Evolutionary conservation across 169 alveolate species (phyloP), one percentile per base, ranked within the genome.

Genomic region (Plasmodium gaboni): DNA sequence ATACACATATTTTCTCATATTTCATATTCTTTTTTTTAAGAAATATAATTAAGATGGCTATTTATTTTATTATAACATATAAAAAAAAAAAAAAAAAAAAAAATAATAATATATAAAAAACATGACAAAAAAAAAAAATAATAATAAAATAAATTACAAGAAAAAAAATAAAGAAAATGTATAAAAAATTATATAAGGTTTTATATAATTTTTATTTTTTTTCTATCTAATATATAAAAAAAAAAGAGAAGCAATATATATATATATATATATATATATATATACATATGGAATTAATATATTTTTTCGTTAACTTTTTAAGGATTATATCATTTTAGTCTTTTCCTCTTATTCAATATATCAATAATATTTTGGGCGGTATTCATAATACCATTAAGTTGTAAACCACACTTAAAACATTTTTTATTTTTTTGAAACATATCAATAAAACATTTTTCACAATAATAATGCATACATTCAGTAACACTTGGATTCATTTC

Each of bases 381-480:
- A 74, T 96, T 95, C 93, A 97, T 96, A 26, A 95, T 96, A 17
- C 99, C 99, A 73, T 95, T 94, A 17, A 97, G 95, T 26, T 94
- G 88, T 57, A 94, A 80, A 2, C 95, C 95, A 88, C 99, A 97
- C 44, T 87, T 92, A 65, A 94, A 93, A 69, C 99, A 97, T 38
- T 94, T 94, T 68, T 91, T 90, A 76, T 93, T 93, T 15, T 89
- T 96, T 42, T 91, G 80, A 93, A 95, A 97, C 57, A 96, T 89
- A 17, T 94, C 89, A 28, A 97, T 78, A 22, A 98, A 97, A 89
- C 99, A 98, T 53, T 86, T 88, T 85, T 97, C 99, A 87, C 99
- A 98, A 91, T 97, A 98, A 89, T 95, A 96, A 92, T 98, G 99
- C 15, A 87, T 83, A 67, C 99, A 98, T 61, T 93, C 85, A 4